Base-by-base conservation (phyloP, 1,284 basidiomycete species). In the Leccinum glutinopallens region DNA sequence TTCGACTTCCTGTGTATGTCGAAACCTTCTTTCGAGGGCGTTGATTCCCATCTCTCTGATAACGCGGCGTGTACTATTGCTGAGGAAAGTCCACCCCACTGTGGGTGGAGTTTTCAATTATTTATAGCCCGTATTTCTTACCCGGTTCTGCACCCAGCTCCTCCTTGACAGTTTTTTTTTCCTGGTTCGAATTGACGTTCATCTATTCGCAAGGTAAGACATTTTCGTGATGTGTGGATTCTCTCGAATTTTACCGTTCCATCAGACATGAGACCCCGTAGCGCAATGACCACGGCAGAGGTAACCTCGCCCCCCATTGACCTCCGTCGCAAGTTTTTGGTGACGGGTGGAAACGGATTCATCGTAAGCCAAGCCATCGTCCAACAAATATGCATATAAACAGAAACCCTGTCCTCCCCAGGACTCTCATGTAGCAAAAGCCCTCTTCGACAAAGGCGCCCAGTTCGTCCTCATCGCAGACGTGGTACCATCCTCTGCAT, bases 301-400 rank as follows among this genome's bases (percentile, higher is more conserved):
- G 4, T 7, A 10, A 6, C 10, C 19, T 35, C 13, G 12, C 33
- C 17, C 9, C 19, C n/a, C 25, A 37, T 69, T 10, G 61, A 58
- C 39, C 61, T 19, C 43, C 19, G 9, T 22, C 64, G 67, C 32
- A 70, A 71, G n/a, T 71, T 80, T 57, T 78, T 87, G 15, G 73
- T 87, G n/a, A 84, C 83, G 3, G 85, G 85, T 1, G 86, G 84
- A 0, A 73, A 82, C 67, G 85, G 85, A 5, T 87, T 87, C 68
- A 82, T 87, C n/a, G 85, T 87, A 68, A 71, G 83, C 67, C 17
- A 12, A n/a, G 64, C 13, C 49, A 29, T 10, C 7, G 19, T 43
- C 37, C 3, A 13, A 35, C 63, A 19, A 59, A 19, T 15, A 53
- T 54, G 43, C 39, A 61, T 1, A 12, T 35, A 53, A 54, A 8